Evolutionary conservation across 192 early-diverging fungal genomes (phyloP), one percentile per base, ranked within the genome.

Genomic region (Diversispora eburnea): DNA sequence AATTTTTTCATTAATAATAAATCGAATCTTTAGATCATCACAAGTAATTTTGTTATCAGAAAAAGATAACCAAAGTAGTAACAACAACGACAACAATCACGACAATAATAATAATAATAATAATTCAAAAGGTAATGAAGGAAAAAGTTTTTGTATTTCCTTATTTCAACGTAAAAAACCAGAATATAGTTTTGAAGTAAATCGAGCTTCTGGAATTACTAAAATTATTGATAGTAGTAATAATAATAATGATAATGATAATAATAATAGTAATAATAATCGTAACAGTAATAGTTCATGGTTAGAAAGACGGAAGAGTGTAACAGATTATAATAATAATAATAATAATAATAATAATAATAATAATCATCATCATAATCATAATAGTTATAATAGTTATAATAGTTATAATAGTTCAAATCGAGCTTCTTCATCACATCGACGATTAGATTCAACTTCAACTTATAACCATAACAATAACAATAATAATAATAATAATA

Each of bases 251-350:
- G 2, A 33, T 33, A 33, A 33, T 33, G 2, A 33, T 33, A 33
- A 33, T 33, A 33, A 33, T 2, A 33, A 33, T 2, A 33, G 25
- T 2, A 33, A 33, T 33, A 33, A 33, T 33, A 33, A 33, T 33
- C 0, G 2, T 2, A 33, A 33, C 2, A 33, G 2, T 33, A 1
- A 0, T 33, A 33, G 25, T 56, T 19, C 47, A 48, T 56, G 67
- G 67, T 17, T 69, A 3, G 67, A 69, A n/a, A 13, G 33, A 43
- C 48, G 67, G 19, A 69, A 54, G n/a, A 55, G 67, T 52, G 67
- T 69, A n/a, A 45, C 67, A 8, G 12, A 43, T 42, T 9, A 25
- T 43, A 41, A 64, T 41, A 69, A 52, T 55, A 9, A 17, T 10
- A 55, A 52, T 9, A 15, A 52, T 55, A 25, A 25, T 6, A 55